phyloP scores from a whole-genome alignment of 495 filamentous ascomycete genomes.

The Hyaloscypha bicolor region DNA sequence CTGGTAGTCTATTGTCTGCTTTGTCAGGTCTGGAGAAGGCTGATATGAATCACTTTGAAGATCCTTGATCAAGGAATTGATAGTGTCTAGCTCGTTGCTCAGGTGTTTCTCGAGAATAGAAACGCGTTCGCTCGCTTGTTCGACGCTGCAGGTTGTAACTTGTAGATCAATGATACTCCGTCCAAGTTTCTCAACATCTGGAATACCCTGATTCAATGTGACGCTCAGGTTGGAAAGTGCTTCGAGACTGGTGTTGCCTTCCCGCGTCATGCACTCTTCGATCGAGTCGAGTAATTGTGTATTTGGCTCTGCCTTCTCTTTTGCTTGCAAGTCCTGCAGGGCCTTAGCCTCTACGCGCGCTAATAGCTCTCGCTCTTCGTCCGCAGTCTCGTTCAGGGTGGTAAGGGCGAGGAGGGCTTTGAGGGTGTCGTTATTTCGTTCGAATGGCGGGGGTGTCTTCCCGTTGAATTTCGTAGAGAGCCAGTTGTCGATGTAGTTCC shows the following conservation, averaged over 20 bases:
- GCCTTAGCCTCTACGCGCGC: slow-evolving; percentile 61
- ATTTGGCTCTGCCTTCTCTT: slow-evolving; percentile 29
- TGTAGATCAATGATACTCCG: slow-evolving; percentile 42
- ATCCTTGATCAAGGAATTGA: slow-evolving; percentile 37
- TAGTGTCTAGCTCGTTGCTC: slow-evolving; percentile 33
- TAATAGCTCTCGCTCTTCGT: slow-evolving; percentile 69
- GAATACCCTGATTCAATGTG: slow-evolving; percentile 34
- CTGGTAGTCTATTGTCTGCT: slow-evolving; percentile 63
- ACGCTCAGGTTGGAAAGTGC: slow-evolving; percentile 44
- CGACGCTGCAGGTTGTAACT: slow-evolving; percentile 39
- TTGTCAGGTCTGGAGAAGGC: slow-evolving; percentile 51
- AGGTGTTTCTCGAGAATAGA: slow-evolving; percentile 45
- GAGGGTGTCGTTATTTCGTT: slow-evolving; percentile 83
- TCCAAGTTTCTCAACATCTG: slow-evolving; percentile 41
- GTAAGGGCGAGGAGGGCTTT: slow-evolving; percentile 75
- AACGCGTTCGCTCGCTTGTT: slow-evolving; percentile 45
- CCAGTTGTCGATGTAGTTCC: slow-evolving; percentile 86
- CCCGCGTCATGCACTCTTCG: slow-evolving; percentile 43
- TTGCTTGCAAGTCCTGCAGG: slow-evolving; percentile 44
- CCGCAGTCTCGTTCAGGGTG: slow-evolving; percentile 76
- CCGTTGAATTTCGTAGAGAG: slow-evolving; percentile 68
- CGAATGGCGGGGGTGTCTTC: slow-evolving; percentile 65
- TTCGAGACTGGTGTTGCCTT: slow-evolving; percentile 45
- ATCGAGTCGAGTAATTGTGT: slow-evolving; percentile 37
- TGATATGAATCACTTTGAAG: slow-evolving; percentile 50